Percentiles rank a stretch among this genome's conserved stretches.
These are phyloP conservation scores for Rhinocladiella mackenziei DNA, from an alignment of 2,329 filamentous ascomycete species.

Conservation along the genomic window DNA sequence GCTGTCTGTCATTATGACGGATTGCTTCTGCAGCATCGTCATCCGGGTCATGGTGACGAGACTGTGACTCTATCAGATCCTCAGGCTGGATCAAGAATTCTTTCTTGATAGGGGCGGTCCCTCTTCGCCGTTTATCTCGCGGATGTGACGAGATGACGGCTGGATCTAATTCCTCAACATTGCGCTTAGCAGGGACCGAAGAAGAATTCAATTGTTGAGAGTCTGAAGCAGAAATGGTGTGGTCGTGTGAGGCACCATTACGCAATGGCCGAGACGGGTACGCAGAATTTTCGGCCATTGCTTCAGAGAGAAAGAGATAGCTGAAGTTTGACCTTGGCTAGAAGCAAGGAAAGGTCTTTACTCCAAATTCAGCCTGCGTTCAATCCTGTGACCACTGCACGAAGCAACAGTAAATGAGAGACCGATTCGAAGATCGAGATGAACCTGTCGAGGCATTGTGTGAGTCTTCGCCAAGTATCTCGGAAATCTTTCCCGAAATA, in stretches of 20 bases:
- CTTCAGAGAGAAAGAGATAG: background rate
- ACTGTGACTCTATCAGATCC: conserved; percentile 28
- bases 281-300: conserved; percentile 10
- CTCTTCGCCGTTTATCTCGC: conserved; percentile 45
- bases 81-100: conserved; percentile 52
- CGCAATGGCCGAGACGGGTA: conserved; percentile 1
- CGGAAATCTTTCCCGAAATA: too few species aligned
- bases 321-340: too few species aligned
- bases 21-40: conserved; percentile 60
- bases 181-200: conserved; percentile 54
- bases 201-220: background rate
- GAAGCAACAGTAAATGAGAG: too few species aligned
- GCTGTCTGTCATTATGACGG: conserved; percentile 41
- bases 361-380: too few species aligned
- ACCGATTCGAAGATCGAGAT: too few species aligned
- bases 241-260: conserved; percentile 5
- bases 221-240: background rate
- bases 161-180: conserved; percentile 41
- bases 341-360: too few species aligned
- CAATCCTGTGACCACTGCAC: too few species aligned
- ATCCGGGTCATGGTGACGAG: conserved; percentile 40
- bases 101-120: conserved; percentile 67
- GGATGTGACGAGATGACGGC: conserved; percentile 29
- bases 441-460: too few species aligned
- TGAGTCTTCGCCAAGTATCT: too few species aligned